Percentiles rank a stretch among this genome's conserved stretches.
These are phyloP conservation scores for Nicotiana paniculata DNA, from an alignment of 257 asterid species.

Conservation along the genomic window DNA sequence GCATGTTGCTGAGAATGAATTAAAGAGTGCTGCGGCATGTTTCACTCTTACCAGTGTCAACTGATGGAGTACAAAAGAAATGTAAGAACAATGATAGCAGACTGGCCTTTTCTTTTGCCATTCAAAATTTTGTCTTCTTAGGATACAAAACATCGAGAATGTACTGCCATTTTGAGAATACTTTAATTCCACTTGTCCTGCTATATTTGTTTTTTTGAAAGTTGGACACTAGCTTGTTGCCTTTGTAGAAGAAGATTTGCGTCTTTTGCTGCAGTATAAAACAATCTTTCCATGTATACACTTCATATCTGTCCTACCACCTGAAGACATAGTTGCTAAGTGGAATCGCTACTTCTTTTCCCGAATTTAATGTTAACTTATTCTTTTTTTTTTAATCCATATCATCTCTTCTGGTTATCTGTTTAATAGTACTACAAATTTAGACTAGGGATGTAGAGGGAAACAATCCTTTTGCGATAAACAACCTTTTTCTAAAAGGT, in stretches of 20 bases:
- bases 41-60: slow-evolving; percentile 79
- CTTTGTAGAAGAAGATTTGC: neutral
- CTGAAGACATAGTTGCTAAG: neutral
- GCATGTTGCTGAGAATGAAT: slow-evolving; percentile 63
- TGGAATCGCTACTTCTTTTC: neutral
- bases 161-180: slow-evolving; percentile 3
- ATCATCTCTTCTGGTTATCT: neutral
- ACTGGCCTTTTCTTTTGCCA: slow-evolving; percentile 18
- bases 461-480: neutral
- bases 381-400: neutral
- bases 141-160: slow-evolving; percentile 17
- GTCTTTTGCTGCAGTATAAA: neutral
- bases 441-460: neutral
- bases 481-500: neutral
- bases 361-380: neutral
- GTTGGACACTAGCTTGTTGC: neutral
- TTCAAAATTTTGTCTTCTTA: slow-evolving; percentile 12
- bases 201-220: neutral
- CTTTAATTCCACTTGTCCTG: neutral
- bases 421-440: neutral
- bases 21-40: slow-evolving; percentile 78
- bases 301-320: neutral
- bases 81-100: slow-evolving; percentile 11
- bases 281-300: neutral
- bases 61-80: slow-evolving; percentile 18